A percentile compares a stretch with the other conserved stretches of the same genome.
These are phyloP conservation scores for Coccomyxa sp. DNA, from an alignment of 139 green algal species.

Conservation along the genomic window DNA sequence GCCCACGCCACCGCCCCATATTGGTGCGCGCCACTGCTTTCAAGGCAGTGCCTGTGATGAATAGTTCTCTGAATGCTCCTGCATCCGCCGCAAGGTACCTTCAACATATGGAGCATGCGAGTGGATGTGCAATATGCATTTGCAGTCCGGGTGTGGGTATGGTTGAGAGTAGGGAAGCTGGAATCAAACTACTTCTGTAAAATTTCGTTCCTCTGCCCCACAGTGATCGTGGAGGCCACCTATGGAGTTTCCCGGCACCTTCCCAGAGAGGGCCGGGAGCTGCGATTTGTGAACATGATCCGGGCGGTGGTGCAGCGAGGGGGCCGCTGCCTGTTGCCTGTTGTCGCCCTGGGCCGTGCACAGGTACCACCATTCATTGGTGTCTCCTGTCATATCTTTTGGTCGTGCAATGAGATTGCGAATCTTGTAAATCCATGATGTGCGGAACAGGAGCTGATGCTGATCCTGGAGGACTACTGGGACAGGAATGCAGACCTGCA, in stretches of 20 bases:
- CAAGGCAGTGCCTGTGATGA: constrained; percentile 6
- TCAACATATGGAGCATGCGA: neutral
- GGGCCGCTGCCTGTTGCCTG: constrained; percentile 88
- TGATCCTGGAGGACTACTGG: constrained; percentile 98
- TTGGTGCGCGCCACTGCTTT: constrained; percentile 48
- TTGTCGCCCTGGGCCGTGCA: constrained; percentile 91
- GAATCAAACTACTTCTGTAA: no score
- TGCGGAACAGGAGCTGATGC: constrained; percentile 79
- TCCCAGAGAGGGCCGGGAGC: constrained; percentile 78
- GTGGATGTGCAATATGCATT: no score
- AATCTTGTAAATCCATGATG: neutral
- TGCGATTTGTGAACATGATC: constrained; percentile 73
- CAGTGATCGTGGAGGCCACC: constrained; percentile 90
- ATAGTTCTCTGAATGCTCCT: no score
- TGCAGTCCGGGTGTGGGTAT: no score
- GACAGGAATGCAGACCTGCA: constrained; percentile 74
- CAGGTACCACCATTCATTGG: constrained; percentile 49
- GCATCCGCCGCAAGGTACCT: no score
- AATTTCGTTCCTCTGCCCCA: no score
- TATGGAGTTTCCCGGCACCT: constrained; percentile 91
- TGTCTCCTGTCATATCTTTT: neutral
- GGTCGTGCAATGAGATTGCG: neutral
- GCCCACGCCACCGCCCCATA: constrained; percentile 74
- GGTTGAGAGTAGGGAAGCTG: no score
- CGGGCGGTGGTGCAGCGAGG: constrained; percentile 63